Evolutionary conservation across 2,329 filamentous ascomycete species (phyloP), one percentile per base, ranked within the genome.

Genomic region (Claviceps capensis): DNA sequence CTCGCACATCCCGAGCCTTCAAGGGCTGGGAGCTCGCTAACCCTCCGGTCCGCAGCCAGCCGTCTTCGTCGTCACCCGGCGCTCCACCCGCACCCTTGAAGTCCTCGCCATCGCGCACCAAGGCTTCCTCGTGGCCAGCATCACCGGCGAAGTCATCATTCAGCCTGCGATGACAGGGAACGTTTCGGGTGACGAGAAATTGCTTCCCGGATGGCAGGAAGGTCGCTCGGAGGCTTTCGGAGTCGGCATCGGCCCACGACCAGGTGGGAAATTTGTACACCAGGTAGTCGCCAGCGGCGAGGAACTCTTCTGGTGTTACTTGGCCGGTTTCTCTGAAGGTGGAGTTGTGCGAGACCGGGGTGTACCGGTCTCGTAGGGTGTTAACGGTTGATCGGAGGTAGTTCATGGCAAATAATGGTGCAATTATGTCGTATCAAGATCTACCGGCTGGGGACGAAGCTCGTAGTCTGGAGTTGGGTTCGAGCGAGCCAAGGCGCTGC

Each of bases 231-330:
- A 88, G 87, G 55, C 80, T 77, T 1, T 83, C 79, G n/a, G 83
- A 81, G 52, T 91, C 86, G 59, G 91, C 90, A 62, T 93, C 88
- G 58, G 86, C 83, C 93, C 93, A 98, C 48, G 88, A 86, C 93
- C 93, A 98, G 53, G 91, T 95, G 8, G 91, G 93, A 71, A 98
- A 98, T 74, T 96, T 97, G 82, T 94, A 95, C 63, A 95, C 90
- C 40, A 98, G 82, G 67, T 97, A 98, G 73, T 98, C 93, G 61
- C 93, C 93, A 3, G 93, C 93, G 4, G 86, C 85, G 49, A 96
- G 77, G 69, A 98, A 98, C 76, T 98, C 93, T 64, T 96, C 91
- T 17, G 91, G 91, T 0, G 91, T 97, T 70, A 98, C 93, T 72
- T 97, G 87, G 58, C 93, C 93, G 4, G 90, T 95, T 62, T 81